Percentiles rank a stretch among this genome's conserved stretches.
phyloP scores from a whole-genome alignment of 2,329 filamentous ascomycete genomes.

The Ascochyta fabae region DNA sequence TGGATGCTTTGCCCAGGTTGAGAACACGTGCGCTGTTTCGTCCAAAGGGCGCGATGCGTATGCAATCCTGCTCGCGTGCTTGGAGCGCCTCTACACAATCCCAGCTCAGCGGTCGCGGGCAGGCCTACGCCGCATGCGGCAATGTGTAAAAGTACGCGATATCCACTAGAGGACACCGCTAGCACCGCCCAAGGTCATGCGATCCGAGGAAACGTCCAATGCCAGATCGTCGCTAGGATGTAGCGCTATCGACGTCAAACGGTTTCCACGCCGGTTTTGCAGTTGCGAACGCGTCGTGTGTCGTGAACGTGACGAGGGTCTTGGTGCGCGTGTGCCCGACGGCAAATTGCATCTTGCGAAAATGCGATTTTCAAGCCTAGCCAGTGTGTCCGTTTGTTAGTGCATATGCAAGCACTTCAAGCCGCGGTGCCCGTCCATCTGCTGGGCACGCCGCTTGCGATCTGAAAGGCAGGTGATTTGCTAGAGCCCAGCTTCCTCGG shows the following conservation, averaged over 20 bases:
- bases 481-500: constrained; percentile 54
- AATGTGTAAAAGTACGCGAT: constrained; percentile 2
- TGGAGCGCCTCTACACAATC: constrained; percentile 2
- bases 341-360: constrained; percentile 1
- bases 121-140: constrained; percentile 3
- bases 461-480: constrained; percentile 33
- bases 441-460: constrained; percentile 40
- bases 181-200: constrained; percentile 22
- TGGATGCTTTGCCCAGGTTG: not conserved
- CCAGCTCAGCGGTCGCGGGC: constrained; percentile 3
- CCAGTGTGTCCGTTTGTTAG: constrained; percentile 16
- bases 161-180: constrained; percentile 8
- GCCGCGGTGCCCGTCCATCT: constrained; percentile 45
- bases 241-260: constrained; percentile 19
- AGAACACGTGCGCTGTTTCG: not conserved
- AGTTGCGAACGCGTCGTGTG: not conserved
- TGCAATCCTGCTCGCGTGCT: constrained; percentile 6
- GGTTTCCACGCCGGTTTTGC: constrained; percentile 9
- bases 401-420: constrained; percentile 21
- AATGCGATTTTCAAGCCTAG: constrained; percentile 4
- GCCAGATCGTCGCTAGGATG: constrained; percentile 23
- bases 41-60: not conserved
- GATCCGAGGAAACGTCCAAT: constrained; percentile 24
- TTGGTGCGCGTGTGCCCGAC: constrained; percentile 28
- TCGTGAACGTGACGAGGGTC: constrained; percentile 18